Evolutionary conservation across 1,139 yeast genomes (phyloP), one percentile per base, ranked within the genome.

Genomic region (Candida buenavistaensis): DNA sequence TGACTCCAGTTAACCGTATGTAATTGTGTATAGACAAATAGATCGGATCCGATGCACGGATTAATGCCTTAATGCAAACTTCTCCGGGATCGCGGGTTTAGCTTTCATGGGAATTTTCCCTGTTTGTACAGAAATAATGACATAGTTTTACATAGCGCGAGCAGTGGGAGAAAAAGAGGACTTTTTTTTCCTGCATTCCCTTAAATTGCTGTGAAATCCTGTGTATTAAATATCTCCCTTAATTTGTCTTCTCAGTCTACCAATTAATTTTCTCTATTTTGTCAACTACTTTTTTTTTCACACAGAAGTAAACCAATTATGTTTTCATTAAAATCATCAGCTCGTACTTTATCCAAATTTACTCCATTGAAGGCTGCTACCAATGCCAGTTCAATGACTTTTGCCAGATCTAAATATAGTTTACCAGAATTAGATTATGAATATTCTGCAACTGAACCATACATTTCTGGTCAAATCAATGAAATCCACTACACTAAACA

Each of bases 1-100:
- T 94, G 59, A 90, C 97, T 36, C 98, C 99, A 17, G 98, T 94
- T 47, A 96, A 92, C 55, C 84, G 99, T 79, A 92, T 92, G 98
- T 92, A 73, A 25, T 13, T 30, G 19, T 15, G 28, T 20, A 26
- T 19, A 33, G 14, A 23, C 31, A 28, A 22, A 22, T 14, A 28
- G 15, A 28, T 28, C 23, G 31, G 24, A n/a, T 22, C 24, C 24
- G 24, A 22, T 22, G 6, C 12, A 6, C 9, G 24, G 24, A 22
- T n/a, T n/a, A n/a, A n/a, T n/a, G n/a, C n/a, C n/a, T n/a, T n/a
- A n/a, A n/a, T n/a, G n/a, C n/a, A n/a, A n/a, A n/a, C n/a, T n/a
- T n/a, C n/a, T n/a, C n/a, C n/a, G n/a, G n/a, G n/a, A n/a, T n/a
- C n/a, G n/a, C n/a, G n/a, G n/a, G n/a, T n/a, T n/a, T n/a, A n/a